A percentile compares a stretch with the other conserved stretches of the same genome.
phyloP scores from a whole-genome alignment of 805 yeast species.

The Metschnikowia aberdeeniae region DNA sequence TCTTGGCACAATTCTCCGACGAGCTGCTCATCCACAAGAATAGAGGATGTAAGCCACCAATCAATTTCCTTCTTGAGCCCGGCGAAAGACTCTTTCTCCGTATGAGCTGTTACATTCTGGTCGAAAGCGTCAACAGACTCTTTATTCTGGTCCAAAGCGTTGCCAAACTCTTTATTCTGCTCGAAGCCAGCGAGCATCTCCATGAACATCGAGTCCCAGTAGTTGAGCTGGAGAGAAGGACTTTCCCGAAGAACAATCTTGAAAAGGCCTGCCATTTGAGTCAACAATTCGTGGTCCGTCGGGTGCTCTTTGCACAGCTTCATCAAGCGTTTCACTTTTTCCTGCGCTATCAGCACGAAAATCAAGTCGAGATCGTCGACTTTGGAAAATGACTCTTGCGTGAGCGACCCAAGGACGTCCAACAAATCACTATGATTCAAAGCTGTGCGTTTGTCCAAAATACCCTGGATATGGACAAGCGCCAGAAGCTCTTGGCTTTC shows the following conservation, averaged over 20 bases:
- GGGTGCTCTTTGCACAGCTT: not conserved
- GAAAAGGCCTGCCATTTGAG: conserved; percentile 10
- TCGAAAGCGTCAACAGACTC: too few species aligned
- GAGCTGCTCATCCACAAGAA: conserved; percentile 10
- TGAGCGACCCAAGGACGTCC: conserved; percentile 6
- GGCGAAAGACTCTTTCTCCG: not conserved
- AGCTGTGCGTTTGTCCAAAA: not conserved
- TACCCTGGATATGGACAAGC: not conserved
- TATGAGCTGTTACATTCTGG: not conserved
- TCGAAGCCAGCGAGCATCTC: conserved; percentile 1
- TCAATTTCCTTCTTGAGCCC: conserved; percentile 4
- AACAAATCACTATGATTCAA: not conserved
- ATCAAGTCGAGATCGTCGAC: conserved; percentile 4
- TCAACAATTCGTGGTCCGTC: not conserved
- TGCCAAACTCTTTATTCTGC: not conserved
- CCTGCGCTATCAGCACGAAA: conserved; percentile 7
- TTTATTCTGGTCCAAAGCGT: not conserved
- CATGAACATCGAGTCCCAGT: conserved; percentile 13
- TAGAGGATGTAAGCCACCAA: conserved; percentile 16
- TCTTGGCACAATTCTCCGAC: conserved; percentile 8
- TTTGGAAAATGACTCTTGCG: conserved; percentile 1
- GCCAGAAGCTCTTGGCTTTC: conserved; percentile 3
- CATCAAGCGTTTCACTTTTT: conserved; percentile 5
- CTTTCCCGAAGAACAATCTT: not conserved
- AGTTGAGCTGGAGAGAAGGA: conserved; percentile 3